A percentile compares a stretch with the other conserved stretches of the same genome.
These are phyloP conservation scores for Colletotrichum karsti DNA, from an alignment of 2,329 filamentous ascomycete species.

Conservation along the genomic window DNA sequence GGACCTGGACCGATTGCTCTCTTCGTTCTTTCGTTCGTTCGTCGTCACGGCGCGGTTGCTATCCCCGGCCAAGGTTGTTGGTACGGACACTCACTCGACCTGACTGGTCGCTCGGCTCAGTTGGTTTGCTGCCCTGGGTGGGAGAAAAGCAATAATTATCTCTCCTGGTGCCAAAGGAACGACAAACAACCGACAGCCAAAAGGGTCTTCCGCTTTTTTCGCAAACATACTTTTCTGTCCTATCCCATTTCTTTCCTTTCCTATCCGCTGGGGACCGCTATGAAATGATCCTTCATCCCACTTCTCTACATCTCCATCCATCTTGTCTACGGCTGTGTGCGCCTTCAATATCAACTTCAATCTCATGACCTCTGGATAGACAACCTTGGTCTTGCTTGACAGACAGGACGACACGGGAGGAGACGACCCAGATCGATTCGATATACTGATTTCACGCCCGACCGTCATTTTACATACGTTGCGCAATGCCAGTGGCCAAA, in stretches of 20 bases:
- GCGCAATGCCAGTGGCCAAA: slow-evolving; percentile 2
- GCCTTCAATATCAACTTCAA: neutral
- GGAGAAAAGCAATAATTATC: slow-evolving; percentile 30
- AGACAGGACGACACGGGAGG: neutral
- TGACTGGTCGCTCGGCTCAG: slow-evolving; percentile 13
- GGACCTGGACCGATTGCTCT: neutral
- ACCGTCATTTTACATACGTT: neutral
- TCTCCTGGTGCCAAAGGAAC: slow-evolving; percentile 22
- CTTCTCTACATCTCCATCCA: slow-evolving; percentile 10
- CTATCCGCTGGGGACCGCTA: slow-evolving; percentile 9
- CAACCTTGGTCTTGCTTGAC: neutral
- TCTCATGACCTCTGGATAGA: slow-evolving; percentile 13
- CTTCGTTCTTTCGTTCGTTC: neutral
- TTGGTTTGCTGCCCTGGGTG: slow-evolving; percentile 9
- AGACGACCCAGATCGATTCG: neutral
- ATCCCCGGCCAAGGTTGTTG: neutral
- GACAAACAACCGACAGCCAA: slow-evolving; percentile 27
- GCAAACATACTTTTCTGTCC: slow-evolving; percentile 9
- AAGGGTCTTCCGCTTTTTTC: slow-evolving; percentile 16
- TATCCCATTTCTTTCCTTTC: neutral
- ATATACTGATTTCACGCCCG: neutral
- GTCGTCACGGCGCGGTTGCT: neutral
- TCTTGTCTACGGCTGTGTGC: neutral
- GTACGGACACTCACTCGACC: slow-evolving; percentile 2
- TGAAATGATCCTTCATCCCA: slow-evolving; percentile 25